A percentile compares a stretch with the other conserved stretches of the same genome.
phyloP scores from a whole-genome alignment of 2,329 filamentous ascomycete genomes.

The Akanthomyces uredinophilus region DNA sequence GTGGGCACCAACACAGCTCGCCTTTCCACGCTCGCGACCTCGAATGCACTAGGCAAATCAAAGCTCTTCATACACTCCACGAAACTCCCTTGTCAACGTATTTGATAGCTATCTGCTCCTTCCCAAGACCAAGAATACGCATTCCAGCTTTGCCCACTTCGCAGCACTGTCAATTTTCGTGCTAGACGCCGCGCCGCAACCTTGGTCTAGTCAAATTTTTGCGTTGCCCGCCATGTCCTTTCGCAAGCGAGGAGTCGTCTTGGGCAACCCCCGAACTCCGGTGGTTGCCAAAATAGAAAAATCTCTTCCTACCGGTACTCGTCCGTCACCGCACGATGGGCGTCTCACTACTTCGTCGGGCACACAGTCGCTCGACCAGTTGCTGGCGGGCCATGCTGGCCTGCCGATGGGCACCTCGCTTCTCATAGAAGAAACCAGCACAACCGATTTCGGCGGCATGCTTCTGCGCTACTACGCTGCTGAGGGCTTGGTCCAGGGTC shows the following conservation, averaged over 20 bases:
- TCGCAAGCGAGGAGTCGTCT: slow-evolving; percentile 51
- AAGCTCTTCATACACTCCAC: not conserved
- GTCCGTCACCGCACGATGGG: slow-evolving; percentile 85
- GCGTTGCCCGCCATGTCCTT: slow-evolving; percentile 47
- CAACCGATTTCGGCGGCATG: slow-evolving; percentile 86
- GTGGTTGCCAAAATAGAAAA: slow-evolving; percentile 28
- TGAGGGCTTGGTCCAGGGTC: slow-evolving; percentile 87
- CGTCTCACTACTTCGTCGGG: slow-evolving; percentile 87
- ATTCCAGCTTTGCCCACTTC: not conserved
- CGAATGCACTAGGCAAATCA: not conserved
- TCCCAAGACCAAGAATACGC: not conserved
- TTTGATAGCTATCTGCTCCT: not conserved
- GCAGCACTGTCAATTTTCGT: not conserved
- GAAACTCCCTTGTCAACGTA: not conserved
- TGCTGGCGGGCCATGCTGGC: slow-evolving; percentile 82
- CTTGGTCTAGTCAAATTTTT: not conserved
- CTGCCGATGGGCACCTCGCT: slow-evolving; percentile 76
- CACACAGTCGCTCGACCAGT: slow-evolving; percentile 74
- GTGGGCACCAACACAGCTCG: not conserved
- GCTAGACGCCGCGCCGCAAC: not conserved
- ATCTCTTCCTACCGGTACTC: slow-evolving; percentile 47
- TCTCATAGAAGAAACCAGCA: slow-evolving; percentile 81
- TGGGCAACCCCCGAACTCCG: slow-evolving; percentile 30
- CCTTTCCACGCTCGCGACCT: not conserved
- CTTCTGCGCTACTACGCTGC: slow-evolving; percentile 86